Evolutionary conservation across 1,284 basidiomycete species (phyloP).

Genomic region (Macrocybe sp.): DNA sequence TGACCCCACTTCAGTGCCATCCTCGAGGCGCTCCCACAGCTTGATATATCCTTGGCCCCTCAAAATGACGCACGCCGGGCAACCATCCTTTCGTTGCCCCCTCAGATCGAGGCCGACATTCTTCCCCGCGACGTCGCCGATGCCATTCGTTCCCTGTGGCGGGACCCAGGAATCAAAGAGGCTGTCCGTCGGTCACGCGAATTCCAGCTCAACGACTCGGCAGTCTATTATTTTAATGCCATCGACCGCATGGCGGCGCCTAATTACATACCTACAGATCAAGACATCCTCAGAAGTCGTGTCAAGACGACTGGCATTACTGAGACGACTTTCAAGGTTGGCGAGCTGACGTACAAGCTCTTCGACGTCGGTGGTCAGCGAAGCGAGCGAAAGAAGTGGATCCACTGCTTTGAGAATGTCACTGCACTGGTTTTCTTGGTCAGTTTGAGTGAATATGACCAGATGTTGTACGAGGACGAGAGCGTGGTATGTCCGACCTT

Average conservation of each 20-base stretch:
- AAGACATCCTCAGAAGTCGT: constrained; percentile 91
- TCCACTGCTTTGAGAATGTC: constrained; percentile 96
- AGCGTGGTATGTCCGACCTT: constrained; percentile 64
- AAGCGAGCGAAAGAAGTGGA: constrained; percentile 93
- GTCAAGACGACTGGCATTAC: constrained; percentile 98
- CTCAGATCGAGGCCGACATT: constrained; percentile 80
- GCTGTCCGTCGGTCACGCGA: constrained; percentile 86
- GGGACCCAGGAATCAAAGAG: constrained; percentile 80
- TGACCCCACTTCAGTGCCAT: constrained; percentile 54
- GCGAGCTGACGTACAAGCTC: constrained; percentile 87
- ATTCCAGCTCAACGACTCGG: constrained; percentile 96
- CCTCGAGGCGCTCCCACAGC: constrained; percentile 83
- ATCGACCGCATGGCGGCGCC: constrained; percentile 80
- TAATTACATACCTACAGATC: constrained; percentile 85
- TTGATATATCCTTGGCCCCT: constrained; percentile 42
- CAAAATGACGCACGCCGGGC: constrained; percentile 72
- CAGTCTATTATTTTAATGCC: constrained; percentile 92
- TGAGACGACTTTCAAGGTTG: constrained; percentile 92
- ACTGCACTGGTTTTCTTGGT: constrained; percentile 94
- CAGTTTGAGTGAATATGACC: constrained; percentile 91
- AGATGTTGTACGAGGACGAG: constrained; percentile 92
- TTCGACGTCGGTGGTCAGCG: constrained; percentile 97
- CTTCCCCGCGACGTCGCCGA: constrained; percentile 80
- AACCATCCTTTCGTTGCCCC: constrained; percentile 76
- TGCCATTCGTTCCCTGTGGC: constrained; percentile 83